Evolutionary conservation across 2,329 filamentous ascomycete genomes (phyloP).

Genomic region (Ophiostoma populinum): DNA sequence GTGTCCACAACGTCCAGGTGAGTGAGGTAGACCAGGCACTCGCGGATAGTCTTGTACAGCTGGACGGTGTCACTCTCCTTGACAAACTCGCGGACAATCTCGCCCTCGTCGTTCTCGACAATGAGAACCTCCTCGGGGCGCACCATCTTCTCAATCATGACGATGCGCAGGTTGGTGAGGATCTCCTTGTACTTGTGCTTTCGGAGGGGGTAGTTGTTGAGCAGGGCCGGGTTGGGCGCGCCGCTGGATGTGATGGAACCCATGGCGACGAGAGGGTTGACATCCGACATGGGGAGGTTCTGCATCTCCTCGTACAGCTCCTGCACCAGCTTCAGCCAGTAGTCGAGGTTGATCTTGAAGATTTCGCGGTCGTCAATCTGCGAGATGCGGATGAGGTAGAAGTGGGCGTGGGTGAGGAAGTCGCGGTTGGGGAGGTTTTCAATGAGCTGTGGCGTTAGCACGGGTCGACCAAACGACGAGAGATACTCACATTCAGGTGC

Average conservation of each 20-base stretch:
- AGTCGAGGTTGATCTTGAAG: constrained; percentile 98
- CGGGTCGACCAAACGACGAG: neutral
- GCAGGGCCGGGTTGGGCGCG: constrained; percentile 66
- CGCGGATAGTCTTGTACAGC: constrained; percentile 95
- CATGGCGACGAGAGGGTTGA: constrained; percentile 71
- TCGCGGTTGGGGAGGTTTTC: constrained; percentile 92
- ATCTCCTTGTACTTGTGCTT: constrained; percentile 98
- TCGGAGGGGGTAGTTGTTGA: constrained; percentile 79
- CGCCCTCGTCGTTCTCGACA: constrained; percentile 98
- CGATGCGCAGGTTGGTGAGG: constrained; percentile 78
- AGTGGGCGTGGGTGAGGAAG: constrained; percentile 88
- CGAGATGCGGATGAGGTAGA: constrained; percentile 94
- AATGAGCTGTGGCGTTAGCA: constrained; percentile 44
- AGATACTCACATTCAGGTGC: constrained; percentile 54
- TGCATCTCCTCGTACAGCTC: constrained; percentile 99
- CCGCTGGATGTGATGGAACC: constrained; percentile 61
- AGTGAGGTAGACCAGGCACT: constrained; percentile 92
- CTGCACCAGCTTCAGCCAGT: constrained; percentile 97
- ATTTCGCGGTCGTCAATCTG: constrained; percentile 98
- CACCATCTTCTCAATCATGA: constrained; percentile 99
- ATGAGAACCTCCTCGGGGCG: constrained; percentile 93
- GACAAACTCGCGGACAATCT: constrained; percentile 97
- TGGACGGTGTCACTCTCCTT: constrained; percentile 99
- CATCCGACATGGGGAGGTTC: constrained; percentile 74
- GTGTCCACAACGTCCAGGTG: constrained; percentile 96